phyloP scores from a whole-genome alignment of 306 rosid genomes.

The Malus sylvestris region DNA sequence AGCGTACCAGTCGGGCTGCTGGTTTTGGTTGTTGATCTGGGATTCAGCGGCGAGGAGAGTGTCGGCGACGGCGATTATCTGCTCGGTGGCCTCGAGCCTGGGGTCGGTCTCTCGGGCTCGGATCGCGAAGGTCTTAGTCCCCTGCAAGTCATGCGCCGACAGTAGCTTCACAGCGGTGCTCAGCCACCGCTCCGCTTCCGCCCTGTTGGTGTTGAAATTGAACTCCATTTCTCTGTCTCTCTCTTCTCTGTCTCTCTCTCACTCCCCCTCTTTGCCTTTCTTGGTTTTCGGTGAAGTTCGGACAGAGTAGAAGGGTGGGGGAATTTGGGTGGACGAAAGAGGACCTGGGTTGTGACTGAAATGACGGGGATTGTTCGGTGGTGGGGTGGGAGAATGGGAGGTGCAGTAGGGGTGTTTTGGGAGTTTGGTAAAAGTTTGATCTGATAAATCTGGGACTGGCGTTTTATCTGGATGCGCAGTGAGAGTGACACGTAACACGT shows the following conservation, averaged over 20 bases:
- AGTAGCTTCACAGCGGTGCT: slow-evolving; percentile 74
- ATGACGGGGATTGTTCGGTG: not conserved
- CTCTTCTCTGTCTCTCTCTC: not conserved
- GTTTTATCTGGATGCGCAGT: not conserved
- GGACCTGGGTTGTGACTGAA: not conserved
- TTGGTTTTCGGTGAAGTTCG: not conserved
- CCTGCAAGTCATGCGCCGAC: slow-evolving; percentile 65
- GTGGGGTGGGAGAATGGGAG: not conserved
- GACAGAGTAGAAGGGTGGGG: not conserved
- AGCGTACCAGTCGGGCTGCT: slow-evolving; percentile 52
- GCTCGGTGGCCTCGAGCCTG: slow-evolving; percentile 53
- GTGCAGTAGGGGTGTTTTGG: not conserved
- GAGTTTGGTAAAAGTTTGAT: not conserved
- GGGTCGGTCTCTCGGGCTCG: slow-evolving; percentile 87
- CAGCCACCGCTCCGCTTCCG: slow-evolving; percentile 82
- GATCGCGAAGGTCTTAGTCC: slow-evolving; percentile 72
- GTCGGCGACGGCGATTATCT: slow-evolving; percentile 64
- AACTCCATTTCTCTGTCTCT: not conserved
- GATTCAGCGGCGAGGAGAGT: slow-evolving; percentile 59
- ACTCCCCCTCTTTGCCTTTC: not conserved
- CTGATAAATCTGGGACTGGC: not conserved
- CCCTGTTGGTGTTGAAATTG: slow-evolving; percentile 31
- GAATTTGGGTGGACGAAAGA: not conserved
- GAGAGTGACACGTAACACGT: not conserved
- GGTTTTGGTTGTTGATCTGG: slow-evolving; percentile 37